Evolutionary conservation across 2,329 filamentous ascomycete genomes (phyloP).

Genomic region (Akanthomyces dipterigenus): DNA sequence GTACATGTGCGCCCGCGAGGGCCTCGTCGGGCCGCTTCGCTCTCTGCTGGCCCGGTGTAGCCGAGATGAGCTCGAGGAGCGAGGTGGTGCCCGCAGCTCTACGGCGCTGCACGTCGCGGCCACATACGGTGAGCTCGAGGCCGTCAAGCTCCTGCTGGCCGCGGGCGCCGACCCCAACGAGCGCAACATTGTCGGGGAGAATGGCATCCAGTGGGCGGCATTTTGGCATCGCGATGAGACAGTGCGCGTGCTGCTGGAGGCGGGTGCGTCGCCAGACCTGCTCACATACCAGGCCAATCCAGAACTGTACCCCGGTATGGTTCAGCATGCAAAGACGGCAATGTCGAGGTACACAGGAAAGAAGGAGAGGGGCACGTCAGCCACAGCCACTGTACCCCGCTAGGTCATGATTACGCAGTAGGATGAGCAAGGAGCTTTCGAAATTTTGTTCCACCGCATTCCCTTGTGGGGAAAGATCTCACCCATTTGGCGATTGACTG

Average conservation of each 20-base stretch:
- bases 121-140: constrained; percentile 8
- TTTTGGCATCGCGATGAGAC: constrained; percentile 2
- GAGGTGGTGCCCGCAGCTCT: constrained; percentile 6
- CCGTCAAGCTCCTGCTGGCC: constrained; percentile 2
- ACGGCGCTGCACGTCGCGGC: constrained; percentile 10
- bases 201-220: constrained; percentile 9
- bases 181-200: neutral
- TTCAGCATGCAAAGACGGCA: neutral
- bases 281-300: neutral
- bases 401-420: too few species aligned
- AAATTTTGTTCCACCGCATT: too few species aligned
- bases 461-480: too few species aligned
- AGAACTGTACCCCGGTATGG: neutral
- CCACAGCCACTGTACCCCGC: neutral
- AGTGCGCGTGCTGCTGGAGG: constrained; percentile 1
- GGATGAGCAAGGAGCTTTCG: too few species aligned
- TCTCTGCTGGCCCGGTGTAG: neutral
- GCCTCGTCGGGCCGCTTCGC: neutral
- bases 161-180: constrained; percentile 9
- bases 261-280: neutral
- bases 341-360: neutral
- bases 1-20: constrained; percentile 11
- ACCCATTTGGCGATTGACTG: too few species aligned
- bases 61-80: constrained; percentile 1
- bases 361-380: neutral